phyloP scores from a whole-genome alignment of 106 monocot genomes.

The Dendrobium huoshanense region DNA sequence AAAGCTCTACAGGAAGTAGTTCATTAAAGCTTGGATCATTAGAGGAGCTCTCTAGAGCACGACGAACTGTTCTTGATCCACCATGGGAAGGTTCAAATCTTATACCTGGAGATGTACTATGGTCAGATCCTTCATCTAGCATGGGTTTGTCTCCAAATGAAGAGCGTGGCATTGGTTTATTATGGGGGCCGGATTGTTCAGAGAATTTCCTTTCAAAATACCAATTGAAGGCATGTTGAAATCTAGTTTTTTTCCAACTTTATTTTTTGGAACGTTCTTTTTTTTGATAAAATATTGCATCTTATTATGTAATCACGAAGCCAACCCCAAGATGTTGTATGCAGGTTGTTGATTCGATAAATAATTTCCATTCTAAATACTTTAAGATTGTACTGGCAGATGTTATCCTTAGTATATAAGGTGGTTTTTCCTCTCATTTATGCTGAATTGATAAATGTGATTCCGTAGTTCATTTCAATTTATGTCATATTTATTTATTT shows the following conservation, averaged over 20 bases:
- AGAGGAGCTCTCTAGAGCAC: conserved; percentile 78
- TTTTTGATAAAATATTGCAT: background rate
- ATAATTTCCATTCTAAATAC: background rate
- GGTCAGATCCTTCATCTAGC: conserved; percentile 85
- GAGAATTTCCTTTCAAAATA: conserved; percentile 77
- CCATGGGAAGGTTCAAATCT: conserved; percentile 84
- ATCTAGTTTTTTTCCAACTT: background rate
- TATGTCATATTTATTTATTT: background rate
- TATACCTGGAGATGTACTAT: conserved; percentile 91
- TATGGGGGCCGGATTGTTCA: conserved; percentile 90
- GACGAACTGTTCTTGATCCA: conserved; percentile 88
- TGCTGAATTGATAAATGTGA: background rate
- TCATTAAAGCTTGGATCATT: conserved; percentile 70
- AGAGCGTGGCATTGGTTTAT: conserved; percentile 87
- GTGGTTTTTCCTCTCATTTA: background rate
- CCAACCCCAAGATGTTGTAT: background rate
- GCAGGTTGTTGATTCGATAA: background rate
- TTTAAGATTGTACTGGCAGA: background rate
- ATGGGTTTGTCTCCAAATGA: conserved; percentile 72
- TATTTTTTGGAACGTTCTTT: background rate
- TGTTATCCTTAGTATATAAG: background rate
- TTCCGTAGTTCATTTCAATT: background rate
- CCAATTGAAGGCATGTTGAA: conserved; percentile 54
- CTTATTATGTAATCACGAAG: background rate
- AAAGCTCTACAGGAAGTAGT: conserved; percentile 18